Conservation (phyloP, 2,329 filamentous ascomycete species). For the Allantophomopsis lycopodina region DNA sequence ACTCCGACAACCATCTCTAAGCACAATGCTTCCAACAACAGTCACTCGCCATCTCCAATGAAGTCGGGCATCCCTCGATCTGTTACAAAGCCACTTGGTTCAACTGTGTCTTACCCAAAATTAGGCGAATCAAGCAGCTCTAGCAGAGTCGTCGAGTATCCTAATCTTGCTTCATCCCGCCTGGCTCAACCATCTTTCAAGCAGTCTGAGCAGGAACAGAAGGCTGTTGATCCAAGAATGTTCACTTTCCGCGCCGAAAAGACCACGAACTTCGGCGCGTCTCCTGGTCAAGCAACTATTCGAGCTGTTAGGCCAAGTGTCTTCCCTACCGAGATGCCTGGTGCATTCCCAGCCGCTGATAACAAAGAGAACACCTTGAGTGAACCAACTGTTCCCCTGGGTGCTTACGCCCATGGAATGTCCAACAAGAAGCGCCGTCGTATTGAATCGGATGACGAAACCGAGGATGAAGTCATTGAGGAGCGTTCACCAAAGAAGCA, state of each 20-base stretch:
- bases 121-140: constrained; percentile 15
- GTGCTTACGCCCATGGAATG: constrained; percentile 44
- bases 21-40: constrained; percentile 22
- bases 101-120: constrained; percentile 20
- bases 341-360: constrained; percentile 33
- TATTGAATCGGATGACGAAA: constrained; percentile 41
- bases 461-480: constrained; percentile 30
- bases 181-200: constrained; percentile 2
- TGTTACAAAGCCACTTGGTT: constrained; percentile 21
- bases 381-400: constrained; percentile 16
- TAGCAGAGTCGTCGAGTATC: constrained; percentile 31
- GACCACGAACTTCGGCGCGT: constrained; percentile 46
- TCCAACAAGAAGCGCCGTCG: constrained; percentile 52
- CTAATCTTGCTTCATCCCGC: constrained; percentile 30
- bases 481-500: constrained; percentile 45
- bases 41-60: constrained; percentile 41
- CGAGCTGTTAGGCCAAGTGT: constrained; percentile 44
- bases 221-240: constrained; percentile 27
- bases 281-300: constrained; percentile 44
- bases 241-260: constrained; percentile 56
- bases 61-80: constrained; percentile 33
- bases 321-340: constrained; percentile 34
- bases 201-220: too few relatives aligned
- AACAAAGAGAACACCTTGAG: constrained; percentile 39
- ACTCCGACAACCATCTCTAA: constrained; percentile 49